Base-by-base conservation (phyloP, 1,139 yeast genomes). In the Nakaseomyces bracarensis region DNA sequence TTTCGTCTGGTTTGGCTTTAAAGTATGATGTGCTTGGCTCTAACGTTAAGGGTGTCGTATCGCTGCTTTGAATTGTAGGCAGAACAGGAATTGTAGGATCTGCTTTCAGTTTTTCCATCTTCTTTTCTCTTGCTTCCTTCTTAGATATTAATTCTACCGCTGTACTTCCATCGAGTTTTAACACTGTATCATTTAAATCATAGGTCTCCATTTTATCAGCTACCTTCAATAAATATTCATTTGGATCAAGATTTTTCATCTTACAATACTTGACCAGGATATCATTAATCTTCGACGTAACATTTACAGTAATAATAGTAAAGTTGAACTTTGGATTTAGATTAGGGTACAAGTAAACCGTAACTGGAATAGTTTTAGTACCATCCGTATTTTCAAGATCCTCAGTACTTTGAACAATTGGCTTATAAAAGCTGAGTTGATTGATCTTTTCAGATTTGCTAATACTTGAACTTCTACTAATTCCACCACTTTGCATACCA, bases 131-230 rank as follows among this genome's bases (percentile, higher is more conserved):
- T 4, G 63, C 61, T 10, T 61, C 64, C 38, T 49, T 55, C 30
- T 58, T 57, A 7, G 61, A 51, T 7, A 60, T 49, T 2, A 60
- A 48, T 41, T 60, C 64, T 6, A 60, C 55, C 13, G 51, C 44
- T 38, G 52, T 45, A 22, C 53, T 52, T 20, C 66, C 68, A 49
- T 66, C 69, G 9, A 66, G 49, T 2, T 66, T 54, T 27, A 64
- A 53, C 16, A 66, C 58, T 6, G 61, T 58, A 35, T 65, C 69
- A 34, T 65, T 64, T n/a, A 63, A 44, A 44, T 65, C 65, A 10
- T 61, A 45, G 1, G 55, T 43, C 3, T 49, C 40, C 25, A 53
- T 53, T 37, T 63, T 64, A 6, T 55, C 60, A 2, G 50, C 46
- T 1, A 62, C 48, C 42, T 65, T 66, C 15, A 66, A 29, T 1